A percentile compares a stretch with the other conserved stretches of the same genome.
Conservation (phyloP, 345 rosid species). For the Eucalyptus tenuipes region DNA sequence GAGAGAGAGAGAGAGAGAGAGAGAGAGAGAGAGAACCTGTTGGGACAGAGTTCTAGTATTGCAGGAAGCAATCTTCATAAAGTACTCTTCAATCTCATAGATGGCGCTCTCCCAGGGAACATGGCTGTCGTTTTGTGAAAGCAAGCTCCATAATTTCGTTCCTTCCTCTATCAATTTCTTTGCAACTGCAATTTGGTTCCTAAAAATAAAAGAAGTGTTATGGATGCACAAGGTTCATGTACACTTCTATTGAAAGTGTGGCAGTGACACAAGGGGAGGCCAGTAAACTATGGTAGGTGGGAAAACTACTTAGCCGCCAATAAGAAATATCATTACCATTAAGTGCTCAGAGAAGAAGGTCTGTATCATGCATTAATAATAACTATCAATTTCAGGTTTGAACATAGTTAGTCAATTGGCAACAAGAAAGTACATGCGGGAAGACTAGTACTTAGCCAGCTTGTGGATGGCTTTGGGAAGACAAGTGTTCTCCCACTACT, state of each 20-base stretch:
- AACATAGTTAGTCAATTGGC: neutral
- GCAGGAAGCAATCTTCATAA: slow-evolving; percentile 72
- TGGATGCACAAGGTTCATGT: neutral
- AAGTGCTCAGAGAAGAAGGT: neutral
- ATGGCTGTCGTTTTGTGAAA: slow-evolving; percentile 47
- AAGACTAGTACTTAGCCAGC: neutral
- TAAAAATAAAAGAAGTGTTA: slow-evolving; percentile 3
- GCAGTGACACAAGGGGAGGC: neutral
- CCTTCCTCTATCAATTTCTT: slow-evolving; percentile 88
- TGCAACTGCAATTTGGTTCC: slow-evolving; percentile 66
- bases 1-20: neutral
- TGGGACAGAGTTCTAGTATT: slow-evolving; percentile 58
- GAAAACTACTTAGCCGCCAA: neutral
- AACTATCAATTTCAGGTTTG: neutral
- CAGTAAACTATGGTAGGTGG: neutral
- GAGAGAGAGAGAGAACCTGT: slow-evolving; percentile 33
- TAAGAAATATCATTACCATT: neutral
- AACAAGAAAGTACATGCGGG: neutral
- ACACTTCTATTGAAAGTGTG: neutral
- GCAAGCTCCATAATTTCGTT: slow-evolving; percentile 64
- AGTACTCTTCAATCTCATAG: slow-evolving; percentile 73
- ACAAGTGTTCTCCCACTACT: neutral
- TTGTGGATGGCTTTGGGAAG: neutral
- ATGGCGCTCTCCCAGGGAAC: slow-evolving; percentile 70
- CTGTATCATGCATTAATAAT: neutral